phyloP scores from a whole-genome alignment of 768 basidiomycete species.

The Leccinum subgranulosum region DNA sequence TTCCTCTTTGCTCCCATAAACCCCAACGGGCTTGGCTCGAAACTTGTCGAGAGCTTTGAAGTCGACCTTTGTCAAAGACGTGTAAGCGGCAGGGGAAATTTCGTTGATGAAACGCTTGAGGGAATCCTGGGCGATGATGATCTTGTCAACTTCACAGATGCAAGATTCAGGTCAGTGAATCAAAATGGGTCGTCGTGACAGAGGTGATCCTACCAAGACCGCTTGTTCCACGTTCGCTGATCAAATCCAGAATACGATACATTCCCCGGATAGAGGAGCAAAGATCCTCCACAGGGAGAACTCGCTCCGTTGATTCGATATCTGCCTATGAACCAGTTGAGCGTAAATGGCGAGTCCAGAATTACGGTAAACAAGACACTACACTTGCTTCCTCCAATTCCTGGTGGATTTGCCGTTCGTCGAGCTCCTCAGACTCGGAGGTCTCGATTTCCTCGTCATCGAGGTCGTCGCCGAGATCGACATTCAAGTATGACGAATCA shows the following conservation, averaged over 20 bases:
- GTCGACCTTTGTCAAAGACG: constrained; percentile 54
- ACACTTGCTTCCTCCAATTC: constrained; percentile 19
- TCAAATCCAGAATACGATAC: constrained; percentile 54
- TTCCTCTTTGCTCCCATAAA: constrained; percentile 54
- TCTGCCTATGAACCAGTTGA: constrained; percentile 14
- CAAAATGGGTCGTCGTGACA: not conserved
- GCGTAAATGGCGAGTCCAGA: not conserved
- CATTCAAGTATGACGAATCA: constrained; percentile 18
- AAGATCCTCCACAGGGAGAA: constrained; percentile 17
- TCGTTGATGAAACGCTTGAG: constrained; percentile 47
- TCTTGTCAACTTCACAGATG: constrained; percentile 49
- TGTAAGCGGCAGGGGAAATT: constrained; percentile 49
- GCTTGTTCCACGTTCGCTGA: constrained; percentile 47
- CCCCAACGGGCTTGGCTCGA: constrained; percentile 45
- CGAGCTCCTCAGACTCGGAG: constrained; percentile 16
- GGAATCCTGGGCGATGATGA: constrained; percentile 55
- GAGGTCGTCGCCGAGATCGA: constrained; percentile 11
- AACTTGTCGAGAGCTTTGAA: constrained; percentile 50
- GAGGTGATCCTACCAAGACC: constrained; percentile 43
- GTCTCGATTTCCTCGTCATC: constrained; percentile 16
- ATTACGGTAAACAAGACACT: not conserved
- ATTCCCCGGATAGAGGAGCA: constrained; percentile 39
- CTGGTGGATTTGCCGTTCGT: constrained; percentile 6
- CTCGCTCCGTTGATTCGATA: constrained; percentile 5
- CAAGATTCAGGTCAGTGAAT: not conserved